These are phyloP conservation scores for Debaryomyces sp. DNA, from an alignment of 1,139 yeast genomes.

Conservation along the genomic window DNA sequence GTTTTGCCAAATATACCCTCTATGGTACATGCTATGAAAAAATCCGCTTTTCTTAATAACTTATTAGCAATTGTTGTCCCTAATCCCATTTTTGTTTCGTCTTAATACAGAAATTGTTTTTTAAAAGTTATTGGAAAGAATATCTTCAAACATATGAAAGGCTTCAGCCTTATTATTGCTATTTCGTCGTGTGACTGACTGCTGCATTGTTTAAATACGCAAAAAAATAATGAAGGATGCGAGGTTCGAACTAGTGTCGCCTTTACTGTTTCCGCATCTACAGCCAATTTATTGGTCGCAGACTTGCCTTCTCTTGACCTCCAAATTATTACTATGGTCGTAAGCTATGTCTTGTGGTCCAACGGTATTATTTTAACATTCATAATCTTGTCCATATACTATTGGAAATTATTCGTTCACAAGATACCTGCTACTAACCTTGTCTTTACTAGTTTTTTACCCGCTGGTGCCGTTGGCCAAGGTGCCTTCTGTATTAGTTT, in stretches of 20 bases:
- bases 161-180: not conserved
- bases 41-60: not conserved
- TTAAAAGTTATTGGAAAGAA: not conserved
- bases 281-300: slow-evolving; percentile 57
- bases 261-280: slow-evolving; percentile 70
- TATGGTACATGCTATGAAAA: slow-evolving; percentile 1
- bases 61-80: slow-evolving; percentile 9
- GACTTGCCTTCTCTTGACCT: slow-evolving; percentile 43
- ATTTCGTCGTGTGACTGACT: slow-evolving; percentile 4
- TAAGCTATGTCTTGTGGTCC: slow-evolving; percentile 65
- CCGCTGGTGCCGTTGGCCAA: slow-evolving; percentile 63
- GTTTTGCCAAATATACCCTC: slow-evolving; percentile 3
- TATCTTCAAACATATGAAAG: not conserved
- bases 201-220: not conserved
- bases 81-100: slow-evolving; percentile 8
- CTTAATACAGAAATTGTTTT: not conserved
- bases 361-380: slow-evolving; percentile 66
- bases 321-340: slow-evolving; percentile 53
- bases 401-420: slow-evolving; percentile 58
- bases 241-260: slow-evolving; percentile 86
- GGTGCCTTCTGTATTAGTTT: slow-evolving; percentile 70
- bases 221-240: slow-evolving; percentile 67
- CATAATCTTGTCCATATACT: slow-evolving; percentile 56
- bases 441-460: slow-evolving; percentile 30
- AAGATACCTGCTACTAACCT: slow-evolving; percentile 56